Base-by-base conservation (phyloP, 176 grass and related monocot genomes). In the Leersia perrieri region DNA sequence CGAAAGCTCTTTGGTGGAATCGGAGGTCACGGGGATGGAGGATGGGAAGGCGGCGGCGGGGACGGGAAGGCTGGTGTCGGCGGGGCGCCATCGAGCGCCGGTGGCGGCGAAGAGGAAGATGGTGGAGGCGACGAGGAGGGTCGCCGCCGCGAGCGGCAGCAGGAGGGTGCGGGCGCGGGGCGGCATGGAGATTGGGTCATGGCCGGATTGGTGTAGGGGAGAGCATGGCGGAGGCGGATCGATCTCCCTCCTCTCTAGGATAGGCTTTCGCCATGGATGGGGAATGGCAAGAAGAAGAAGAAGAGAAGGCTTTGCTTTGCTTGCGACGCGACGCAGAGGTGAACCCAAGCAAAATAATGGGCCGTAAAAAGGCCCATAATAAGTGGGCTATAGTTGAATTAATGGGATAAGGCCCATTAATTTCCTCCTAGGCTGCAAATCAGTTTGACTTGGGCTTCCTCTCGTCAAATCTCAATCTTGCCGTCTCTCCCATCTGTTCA, bases 21-120 rank as follows among this genome's bases (percentile, higher is more conserved):
- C 20, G 10, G 2, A 1, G 2, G 11, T 2, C 13, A 1, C 61
- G 7, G 27, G 60, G 0, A 57, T 27, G 13, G n/a, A 6, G 7
- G 60, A 26, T 11, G 66, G 51, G n/a, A 33, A 23, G 27, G 9
- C 27, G 65, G 13, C 42, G 33, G 70, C 14, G 22, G 72, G 77
- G 65, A 89, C 57, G 11, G 87, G 87, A 72, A 89, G 77, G 57
- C 82, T 42, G 72, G 77, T 76, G 82, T 89, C 82, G 33, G 77
- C 77, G 33, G 82, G 87, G 14, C 87, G 87, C 82, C 82, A 89
- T 41, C 72, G 82, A 40, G 72, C 65, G 71, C 51, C 81, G 30
- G 16, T 34, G 77, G 87, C 77, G 5, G 82, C 87, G 77, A 81
- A 89, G 65, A 89, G 71, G 87, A 89, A 89, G 87, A 89, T 85